Conservation (phyloP, 495 filamentous ascomycete genomes). For the Penicillium taxi region DNA sequence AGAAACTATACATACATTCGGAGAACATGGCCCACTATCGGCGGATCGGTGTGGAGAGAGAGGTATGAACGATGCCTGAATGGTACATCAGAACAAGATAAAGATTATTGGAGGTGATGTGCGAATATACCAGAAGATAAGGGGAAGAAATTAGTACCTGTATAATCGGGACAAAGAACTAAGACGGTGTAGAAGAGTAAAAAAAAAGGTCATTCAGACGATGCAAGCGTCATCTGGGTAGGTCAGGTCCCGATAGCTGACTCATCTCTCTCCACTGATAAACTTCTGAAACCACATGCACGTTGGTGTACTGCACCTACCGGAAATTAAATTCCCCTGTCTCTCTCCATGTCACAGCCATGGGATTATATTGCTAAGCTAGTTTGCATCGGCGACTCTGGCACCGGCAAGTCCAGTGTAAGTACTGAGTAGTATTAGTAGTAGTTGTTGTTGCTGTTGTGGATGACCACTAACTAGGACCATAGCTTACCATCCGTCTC, state of each 20-base stretch:
- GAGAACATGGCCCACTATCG: constrained; percentile 70
- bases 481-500: constrained; percentile 79
- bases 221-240: constrained; percentile 36
- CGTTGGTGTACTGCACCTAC: neutral
- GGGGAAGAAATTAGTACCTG: neutral
- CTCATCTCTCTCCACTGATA: constrained; percentile 26
- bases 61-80: too few relatives aligned
- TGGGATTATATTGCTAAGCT: constrained; percentile 99
- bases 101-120: neutral
- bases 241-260: constrained; percentile 36
- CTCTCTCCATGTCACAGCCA: constrained; percentile 59
- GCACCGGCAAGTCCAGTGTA: constrained; percentile 81
- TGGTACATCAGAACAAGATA: too few relatives aligned
- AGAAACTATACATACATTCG: constrained; percentile 64
- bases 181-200: neutral
- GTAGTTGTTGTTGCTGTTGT: neutral
- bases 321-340: constrained; percentile 5
- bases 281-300: constrained; percentile 3
- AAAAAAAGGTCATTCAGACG: constrained; percentile 16
- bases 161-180: neutral
- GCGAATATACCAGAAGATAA: neutral
- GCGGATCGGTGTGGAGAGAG: constrained; percentile 11
- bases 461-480: constrained; percentile 6
- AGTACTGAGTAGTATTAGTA: constrained; percentile 12
- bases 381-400: constrained; percentile 92